A percentile compares a stretch with the other conserved stretches of the same genome.
These are phyloP conservation scores for Mucor racemosus DNA, from an alignment of 371 early-diverging fungal species.

Conservation along the genomic window DNA sequence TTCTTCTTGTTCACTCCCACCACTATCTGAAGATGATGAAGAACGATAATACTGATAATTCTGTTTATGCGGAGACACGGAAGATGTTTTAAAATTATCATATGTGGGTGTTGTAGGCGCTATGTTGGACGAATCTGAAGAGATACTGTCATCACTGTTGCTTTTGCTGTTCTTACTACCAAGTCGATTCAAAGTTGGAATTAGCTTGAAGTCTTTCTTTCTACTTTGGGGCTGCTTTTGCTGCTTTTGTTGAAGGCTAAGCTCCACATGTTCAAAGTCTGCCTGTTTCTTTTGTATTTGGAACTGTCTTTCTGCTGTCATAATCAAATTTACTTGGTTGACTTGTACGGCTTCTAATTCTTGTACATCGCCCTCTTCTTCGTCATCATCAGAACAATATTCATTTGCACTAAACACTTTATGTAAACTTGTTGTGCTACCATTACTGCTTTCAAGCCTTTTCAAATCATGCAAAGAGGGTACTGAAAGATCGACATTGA, in stretches of 20 bases:
- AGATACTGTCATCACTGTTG: neutral
- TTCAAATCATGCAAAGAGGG: neutral
- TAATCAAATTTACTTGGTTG: neutral
- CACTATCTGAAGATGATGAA: neutral
- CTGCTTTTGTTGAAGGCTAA: too few species aligned
- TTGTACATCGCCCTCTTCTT: neutral
- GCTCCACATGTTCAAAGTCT: too few species aligned
- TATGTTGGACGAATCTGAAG: neutral
- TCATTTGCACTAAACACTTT: neutral
- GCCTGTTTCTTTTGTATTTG: too few species aligned
- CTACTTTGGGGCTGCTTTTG: too few species aligned
- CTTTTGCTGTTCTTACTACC: neutral
- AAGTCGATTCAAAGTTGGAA: too few species aligned
- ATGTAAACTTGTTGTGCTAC: neutral
- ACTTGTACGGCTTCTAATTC: neutral
- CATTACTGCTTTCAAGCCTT: neutral
- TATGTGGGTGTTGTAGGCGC: neutral
- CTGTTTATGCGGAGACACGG: neutral
- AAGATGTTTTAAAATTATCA: neutral
- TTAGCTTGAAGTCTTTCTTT: too few species aligned
- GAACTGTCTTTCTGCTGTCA: neutral
- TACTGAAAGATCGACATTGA: constrained; percentile 36
- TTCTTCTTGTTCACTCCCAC: neutral
- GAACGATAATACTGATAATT: neutral
- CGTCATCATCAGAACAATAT: neutral